phyloP scores from a whole-genome alignment of 2,329 filamentous ascomycete species.

The Triangularia setosa region DNA sequence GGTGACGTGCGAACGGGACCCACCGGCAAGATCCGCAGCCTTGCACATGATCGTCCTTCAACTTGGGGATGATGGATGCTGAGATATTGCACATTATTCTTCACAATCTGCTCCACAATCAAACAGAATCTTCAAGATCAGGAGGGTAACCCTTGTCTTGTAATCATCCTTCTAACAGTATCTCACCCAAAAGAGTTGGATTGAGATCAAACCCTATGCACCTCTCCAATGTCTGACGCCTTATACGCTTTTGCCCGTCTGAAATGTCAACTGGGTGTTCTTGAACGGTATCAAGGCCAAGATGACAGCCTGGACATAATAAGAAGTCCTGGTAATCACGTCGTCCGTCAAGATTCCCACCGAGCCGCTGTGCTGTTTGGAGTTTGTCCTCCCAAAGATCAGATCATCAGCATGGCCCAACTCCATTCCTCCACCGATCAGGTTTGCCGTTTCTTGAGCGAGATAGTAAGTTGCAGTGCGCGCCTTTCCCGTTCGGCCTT shows the following conservation, averaged over 20 bases:
- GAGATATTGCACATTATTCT: too few species aligned
- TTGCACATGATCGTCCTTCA: neutral
- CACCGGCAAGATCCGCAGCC: neutral
- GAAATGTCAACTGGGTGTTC: constrained; percentile 34
- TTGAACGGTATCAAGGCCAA: constrained; percentile 40
- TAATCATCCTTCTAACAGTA: neutral
- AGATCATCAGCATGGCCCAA: constrained; percentile 38
- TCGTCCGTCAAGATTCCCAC: constrained; percentile 39
- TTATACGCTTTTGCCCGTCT: neutral
- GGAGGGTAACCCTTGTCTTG: too few species aligned
- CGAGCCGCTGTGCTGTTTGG: constrained; percentile 37
- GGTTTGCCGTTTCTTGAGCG: constrained; percentile 34
- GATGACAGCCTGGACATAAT: constrained; percentile 39
- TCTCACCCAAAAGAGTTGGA: neutral
- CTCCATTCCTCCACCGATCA: constrained; percentile 37
- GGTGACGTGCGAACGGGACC: neutral
- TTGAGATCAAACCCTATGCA: neutral
- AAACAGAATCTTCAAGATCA: too few species aligned
- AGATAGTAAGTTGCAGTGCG: constrained; percentile 38
- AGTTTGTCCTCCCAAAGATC: constrained; percentile 36
- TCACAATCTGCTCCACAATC: too few species aligned
- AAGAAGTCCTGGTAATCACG: constrained; percentile 34
- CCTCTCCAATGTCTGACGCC: neutral
- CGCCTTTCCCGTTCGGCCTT: constrained; percentile 34
- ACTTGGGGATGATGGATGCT: too few species aligned